Evolutionary conservation across 176 grass and related monocot species (phyloP).

Genomic region (Aechmea fasciata): DNA sequence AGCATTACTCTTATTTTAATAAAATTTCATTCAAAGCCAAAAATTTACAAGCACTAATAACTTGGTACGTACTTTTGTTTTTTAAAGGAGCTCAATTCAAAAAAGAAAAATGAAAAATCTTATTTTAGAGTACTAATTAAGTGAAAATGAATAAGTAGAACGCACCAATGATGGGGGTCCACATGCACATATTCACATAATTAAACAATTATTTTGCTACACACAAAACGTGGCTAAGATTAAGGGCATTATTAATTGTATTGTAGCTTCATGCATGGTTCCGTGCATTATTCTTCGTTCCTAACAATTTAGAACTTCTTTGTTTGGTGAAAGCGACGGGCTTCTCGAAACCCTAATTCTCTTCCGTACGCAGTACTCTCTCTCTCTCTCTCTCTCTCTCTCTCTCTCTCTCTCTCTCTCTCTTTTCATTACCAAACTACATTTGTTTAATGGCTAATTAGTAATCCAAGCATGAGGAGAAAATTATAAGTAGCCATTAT

Average conservation of each 20-base stretch:
- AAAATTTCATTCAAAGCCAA: too few relatives aligned
- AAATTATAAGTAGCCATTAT: too few relatives aligned
- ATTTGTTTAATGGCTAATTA: background rate
- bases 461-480: too few relatives aligned
- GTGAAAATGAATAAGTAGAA: too few relatives aligned
- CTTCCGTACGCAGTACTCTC: constrained; percentile 14
- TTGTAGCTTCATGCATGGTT: background rate
- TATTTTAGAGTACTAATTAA: too few relatives aligned
- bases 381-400: background rate
- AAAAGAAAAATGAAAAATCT: too few relatives aligned
- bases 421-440: constrained; percentile 26
- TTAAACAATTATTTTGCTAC: background rate
- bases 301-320: constrained; percentile 16
- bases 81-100: too few relatives aligned
- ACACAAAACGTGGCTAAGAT: background rate
- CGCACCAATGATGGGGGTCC: too few relatives aligned
- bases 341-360: constrained; percentile 20
- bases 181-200: too few relatives aligned
- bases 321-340: constrained; percentile 20
- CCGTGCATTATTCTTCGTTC: constrained; percentile 2
- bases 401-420: background rate
- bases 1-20: too few relatives aligned
- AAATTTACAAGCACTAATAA: too few relatives aligned
- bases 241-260: background rate
- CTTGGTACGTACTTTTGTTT: too few relatives aligned